A percentile compares a stretch with the other conserved stretches of the same genome.
Conservation (phyloP, 2,329 filamentous ascomycete genomes). For the Colletotrichum gigasporum region DNA sequence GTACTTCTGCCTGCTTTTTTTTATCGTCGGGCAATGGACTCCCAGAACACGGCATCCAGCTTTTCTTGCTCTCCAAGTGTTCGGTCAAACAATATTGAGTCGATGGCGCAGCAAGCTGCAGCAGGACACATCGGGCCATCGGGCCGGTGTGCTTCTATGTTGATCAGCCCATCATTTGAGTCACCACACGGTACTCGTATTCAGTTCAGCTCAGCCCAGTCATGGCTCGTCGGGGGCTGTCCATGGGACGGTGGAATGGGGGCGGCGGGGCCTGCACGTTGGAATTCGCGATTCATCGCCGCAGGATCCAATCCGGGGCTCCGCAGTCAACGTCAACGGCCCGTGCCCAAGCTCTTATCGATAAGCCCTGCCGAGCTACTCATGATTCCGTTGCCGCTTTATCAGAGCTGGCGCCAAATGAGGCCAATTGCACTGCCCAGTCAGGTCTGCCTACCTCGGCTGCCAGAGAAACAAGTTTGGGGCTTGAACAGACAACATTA, state of each 20-base stretch:
- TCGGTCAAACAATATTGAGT: no score
- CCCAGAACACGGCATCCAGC: no score
- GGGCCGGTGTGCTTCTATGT: no score
- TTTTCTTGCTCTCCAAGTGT: no score
- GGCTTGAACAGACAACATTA: neutral
- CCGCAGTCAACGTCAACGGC: slow-evolving; percentile 13
- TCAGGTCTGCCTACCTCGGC: no score
- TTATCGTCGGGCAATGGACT: no score
- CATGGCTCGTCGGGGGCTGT: neutral
- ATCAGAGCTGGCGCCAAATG: neutral
- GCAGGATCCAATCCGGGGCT: slow-evolving; percentile 4
- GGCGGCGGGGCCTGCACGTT: neutral
- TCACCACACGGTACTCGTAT: neutral
- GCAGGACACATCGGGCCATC: no score
- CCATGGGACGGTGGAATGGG: no score
- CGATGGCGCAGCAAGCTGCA: no score
- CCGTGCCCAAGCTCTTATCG: slow-evolving; percentile 35
- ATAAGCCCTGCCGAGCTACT: slow-evolving; percentile 32
- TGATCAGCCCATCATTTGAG: neutral
- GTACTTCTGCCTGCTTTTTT: no score
- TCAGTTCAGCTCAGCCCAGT: neutral
- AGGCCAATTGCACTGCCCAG: neutral
- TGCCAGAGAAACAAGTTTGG: no score
- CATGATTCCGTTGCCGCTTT: slow-evolving; percentile 25
- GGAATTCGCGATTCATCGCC: neutral